These are phyloP conservation scores for Lineolata rhizophorae DNA, from an alignment of 495 filamentous ascomycete genomes.

Conservation along the genomic window DNA sequence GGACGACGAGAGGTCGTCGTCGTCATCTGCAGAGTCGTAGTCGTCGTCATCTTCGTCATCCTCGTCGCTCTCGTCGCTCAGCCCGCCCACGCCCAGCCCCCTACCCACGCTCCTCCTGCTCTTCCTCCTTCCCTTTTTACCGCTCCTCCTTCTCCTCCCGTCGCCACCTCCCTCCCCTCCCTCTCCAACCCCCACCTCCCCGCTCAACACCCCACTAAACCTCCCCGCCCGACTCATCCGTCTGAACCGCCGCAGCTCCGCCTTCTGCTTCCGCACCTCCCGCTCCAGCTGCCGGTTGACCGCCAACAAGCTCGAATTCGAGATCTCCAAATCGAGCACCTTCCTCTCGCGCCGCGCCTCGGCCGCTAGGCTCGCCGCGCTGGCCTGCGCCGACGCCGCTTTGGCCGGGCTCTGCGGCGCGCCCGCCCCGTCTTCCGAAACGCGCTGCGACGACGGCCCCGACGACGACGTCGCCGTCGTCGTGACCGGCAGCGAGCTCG, in stretches of 20 bases:
- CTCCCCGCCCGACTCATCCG: constrained; percentile 59
- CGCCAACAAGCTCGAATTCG: constrained; percentile 85
- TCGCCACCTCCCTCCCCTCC: too few species aligned
- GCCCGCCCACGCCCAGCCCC: constrained; percentile 5
- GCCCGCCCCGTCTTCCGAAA: too few species aligned
- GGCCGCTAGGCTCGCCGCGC: constrained; percentile 39
- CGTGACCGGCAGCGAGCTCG: too few species aligned
- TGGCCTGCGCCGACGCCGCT: constrained; percentile 14
- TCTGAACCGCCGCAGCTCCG: constrained; percentile 65
- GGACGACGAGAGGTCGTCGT: constrained; percentile 4
- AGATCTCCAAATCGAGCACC: constrained; percentile 94
- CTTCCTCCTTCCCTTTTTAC: constrained; percentile 19
- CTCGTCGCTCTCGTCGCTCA: constrained; percentile 17
- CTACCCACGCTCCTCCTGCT: constrained; percentile 15
- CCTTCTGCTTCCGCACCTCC: constrained; percentile 74
- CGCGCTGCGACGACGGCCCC: too few species aligned
- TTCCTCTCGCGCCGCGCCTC: constrained; percentile 84
- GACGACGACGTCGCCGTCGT: too few species aligned
- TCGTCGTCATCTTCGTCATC: constrained; percentile 6
- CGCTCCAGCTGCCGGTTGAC: constrained; percentile 88
- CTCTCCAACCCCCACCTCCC: constrained; percentile 1
- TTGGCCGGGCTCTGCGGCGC: constrained; percentile 33
- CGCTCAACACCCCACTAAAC: constrained; percentile 27
- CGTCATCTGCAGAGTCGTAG: constrained; percentile 19
- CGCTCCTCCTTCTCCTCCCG: constrained; percentile 3